Base-by-base conservation (phyloP, 2,329 filamentous ascomycete genomes). In the Pseudocercospora cruenta region DNA sequence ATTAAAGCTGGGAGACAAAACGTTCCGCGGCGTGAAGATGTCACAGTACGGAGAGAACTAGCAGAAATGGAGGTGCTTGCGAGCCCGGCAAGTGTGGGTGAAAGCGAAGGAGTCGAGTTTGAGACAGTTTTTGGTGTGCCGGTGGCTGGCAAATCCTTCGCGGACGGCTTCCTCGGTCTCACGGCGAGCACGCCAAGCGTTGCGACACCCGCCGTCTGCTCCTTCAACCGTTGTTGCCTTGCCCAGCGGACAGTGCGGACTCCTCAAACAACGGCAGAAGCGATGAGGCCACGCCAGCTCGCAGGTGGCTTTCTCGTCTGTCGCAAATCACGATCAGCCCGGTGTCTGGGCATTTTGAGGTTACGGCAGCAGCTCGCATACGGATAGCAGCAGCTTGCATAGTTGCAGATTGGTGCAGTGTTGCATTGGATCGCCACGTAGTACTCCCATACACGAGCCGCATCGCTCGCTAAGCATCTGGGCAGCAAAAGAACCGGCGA, bases 61-160 rank as follows among this genome's bases (percentile, higher is more conserved):
- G 54, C 31, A 22, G 54, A 58, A 39, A 58, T 33, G 54, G 54
- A 9, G 24, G 21, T 58, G 54, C 31, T 62, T 54, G 60, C 60
- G 60, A 54, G 49, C 57, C 33, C 21, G 28, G 36, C 28, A 62
- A 26, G 36, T 49, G 19, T 24, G 5, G 39, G 53, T 31, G 24
- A 31, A 22, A 2, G 24, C 54, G 14, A 16, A 58, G 54, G 21
- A 58, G 54, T 33, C 54, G 14, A 36, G 54, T 28, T 36, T 33
- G 57, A 45, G 45, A 19, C n/a, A 49, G 33, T 58, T 22, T 57
- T 64, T 60, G 55, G 55, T 57, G 26, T 64, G 62, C 62, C 62
- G 55, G 62, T 60, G 62, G 62, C 57, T 60, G 62, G 54, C 16
- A 54, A 54, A 57, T 47, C 21, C 22, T 63, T 51, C 24, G 14